These are phyloP conservation scores for Alliaria petiolata DNA, from an alignment of 345 rosid genomes.

Conservation along the genomic window DNA sequence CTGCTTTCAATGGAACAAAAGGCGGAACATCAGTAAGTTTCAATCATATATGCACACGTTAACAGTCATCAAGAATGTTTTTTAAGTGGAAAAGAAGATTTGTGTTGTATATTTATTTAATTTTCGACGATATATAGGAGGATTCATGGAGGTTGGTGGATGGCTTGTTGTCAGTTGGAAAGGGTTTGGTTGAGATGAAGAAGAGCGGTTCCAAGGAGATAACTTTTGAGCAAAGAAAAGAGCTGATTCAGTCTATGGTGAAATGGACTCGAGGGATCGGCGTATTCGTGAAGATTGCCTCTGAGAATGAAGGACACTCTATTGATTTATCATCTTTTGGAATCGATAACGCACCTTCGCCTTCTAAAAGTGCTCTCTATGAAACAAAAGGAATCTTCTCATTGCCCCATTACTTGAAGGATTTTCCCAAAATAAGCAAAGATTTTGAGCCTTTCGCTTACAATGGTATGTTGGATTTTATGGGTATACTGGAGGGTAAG, in stretches of 20 bases:
- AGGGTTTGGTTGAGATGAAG: conserved; percentile 1
- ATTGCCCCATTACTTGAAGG: not conserved
- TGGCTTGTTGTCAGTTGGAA: conserved; percentile 1
- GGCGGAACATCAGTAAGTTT: conserved; percentile 13
- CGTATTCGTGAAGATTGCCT: not conserved
- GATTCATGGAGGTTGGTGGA: conserved; percentile 3
- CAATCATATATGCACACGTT: not conserved
- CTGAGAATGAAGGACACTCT: conserved; percentile 13
- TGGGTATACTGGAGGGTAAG: not conserved
- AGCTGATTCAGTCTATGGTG: not conserved
- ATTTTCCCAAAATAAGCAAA: conserved; percentile 15
- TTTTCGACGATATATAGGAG: not conserved
- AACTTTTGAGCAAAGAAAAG: conserved; percentile 11
- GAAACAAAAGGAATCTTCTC: conserved; percentile 12
- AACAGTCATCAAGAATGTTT: not conserved
- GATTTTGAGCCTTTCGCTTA: conserved; percentile 9
- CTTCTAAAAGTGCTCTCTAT: not conserved
- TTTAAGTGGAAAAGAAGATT: not conserved
- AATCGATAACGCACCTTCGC: not conserved
- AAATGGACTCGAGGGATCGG: conserved; percentile 6
- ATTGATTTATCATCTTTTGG: conserved; percentile 17
- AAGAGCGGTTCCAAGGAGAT: conserved; percentile 3
- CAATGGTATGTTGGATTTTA: conserved; percentile 7
- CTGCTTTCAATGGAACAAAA: not conserved
- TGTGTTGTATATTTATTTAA: too few species aligned